phyloP scores from a whole-genome alignment of 2,329 filamentous ascomycete species.

The Sclerotinia subarctica region DNA sequence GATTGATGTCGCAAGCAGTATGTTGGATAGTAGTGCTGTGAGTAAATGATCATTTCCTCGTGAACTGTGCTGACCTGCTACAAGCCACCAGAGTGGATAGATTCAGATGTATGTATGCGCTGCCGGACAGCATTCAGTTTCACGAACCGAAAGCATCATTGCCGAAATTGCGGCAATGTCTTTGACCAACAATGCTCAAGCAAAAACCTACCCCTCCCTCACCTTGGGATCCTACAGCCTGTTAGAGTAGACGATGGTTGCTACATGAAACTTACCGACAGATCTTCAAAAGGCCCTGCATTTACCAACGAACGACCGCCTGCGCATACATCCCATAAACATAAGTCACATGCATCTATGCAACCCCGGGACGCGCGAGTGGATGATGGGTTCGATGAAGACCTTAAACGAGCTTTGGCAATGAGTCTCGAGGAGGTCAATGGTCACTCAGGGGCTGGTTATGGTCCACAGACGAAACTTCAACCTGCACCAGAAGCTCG shows the following conservation, averaged over 20 bases:
- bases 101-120: slow-evolving; percentile 98
- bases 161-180: slow-evolving; percentile 94
- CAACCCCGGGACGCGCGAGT: slow-evolving; percentile 85
- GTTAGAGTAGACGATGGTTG: slow-evolving; percentile 97
- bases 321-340: slow-evolving; percentile 54
- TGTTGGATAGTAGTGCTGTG: slow-evolving; percentile 96
- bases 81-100: slow-evolving; percentile 92
- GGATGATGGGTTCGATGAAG: slow-evolving; percentile 90
- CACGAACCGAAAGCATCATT: slow-evolving; percentile 97
- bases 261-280: slow-evolving; percentile 83
- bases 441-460: slow-evolving; percentile 65
- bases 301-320: slow-evolving; percentile 46
- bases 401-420: slow-evolving; percentile 86
- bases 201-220: slow-evolving; percentile 83
- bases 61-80: slow-evolving; percentile 17
- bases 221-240: slow-evolving; percentile 85
- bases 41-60: slow-evolving; percentile 39
- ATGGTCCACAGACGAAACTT: slow-evolving; percentile 61
- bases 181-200: slow-evolving; percentile 94
- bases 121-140: slow-evolving; percentile 95
- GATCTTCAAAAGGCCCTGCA: slow-evolving; percentile 49
- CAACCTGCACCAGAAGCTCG: slow-evolving; percentile 36
- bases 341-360: slow-evolving; percentile 65
- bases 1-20: slow-evolving; percentile 84
- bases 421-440: slow-evolving; percentile 97